A percentile compares a stretch with the other conserved stretches of the same genome.
Conservation (phyloP, 306 rosid species). For the Quercus gilva region DNA sequence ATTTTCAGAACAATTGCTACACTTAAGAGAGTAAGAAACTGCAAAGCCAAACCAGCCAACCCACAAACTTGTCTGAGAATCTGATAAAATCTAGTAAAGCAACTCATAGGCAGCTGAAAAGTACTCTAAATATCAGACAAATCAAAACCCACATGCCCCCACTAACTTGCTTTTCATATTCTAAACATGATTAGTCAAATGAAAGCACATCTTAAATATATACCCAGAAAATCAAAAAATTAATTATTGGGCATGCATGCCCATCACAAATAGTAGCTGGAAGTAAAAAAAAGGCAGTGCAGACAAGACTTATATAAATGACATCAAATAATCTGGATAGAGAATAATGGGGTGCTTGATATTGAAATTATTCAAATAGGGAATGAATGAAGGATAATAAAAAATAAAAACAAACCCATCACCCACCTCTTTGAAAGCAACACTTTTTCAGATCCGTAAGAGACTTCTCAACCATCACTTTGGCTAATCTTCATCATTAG, state of each 20-base stretch:
- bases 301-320: slow-evolving; percentile 19
- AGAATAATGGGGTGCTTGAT: slow-evolving; percentile 23
- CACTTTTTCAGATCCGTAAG: slow-evolving; percentile 46
- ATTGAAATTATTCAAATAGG: slow-evolving; percentile 24
- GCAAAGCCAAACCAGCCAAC: slow-evolving; percentile 22
- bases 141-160: neutral
- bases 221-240: slow-evolving; percentile 8
- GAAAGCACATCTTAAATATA: slow-evolving; percentile 1
- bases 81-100: slow-evolving; percentile 13
- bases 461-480: slow-evolving; percentile 45
- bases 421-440: slow-evolving; percentile 49
- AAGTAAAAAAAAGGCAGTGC: slow-evolving; percentile 20
- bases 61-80: slow-evolving; percentile 11
- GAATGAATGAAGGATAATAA: slow-evolving; percentile 31
- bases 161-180: neutral
- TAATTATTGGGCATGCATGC: neutral
- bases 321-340: slow-evolving; percentile 34
- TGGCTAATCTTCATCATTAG: slow-evolving; percentile 13
- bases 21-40: slow-evolving; percentile 9
- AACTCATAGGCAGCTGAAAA: neutral
- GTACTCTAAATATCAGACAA: neutral
- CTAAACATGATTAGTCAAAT: neutral
- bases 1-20: slow-evolving; percentile 8
- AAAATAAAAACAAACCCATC: slow-evolving; percentile 23
- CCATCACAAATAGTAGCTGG: slow-evolving; percentile 17